A percentile compares a stretch with the other conserved stretches of the same genome.
These are phyloP conservation scores for Nyssa sinensis DNA, from an alignment of 148 eudicot species.

Conservation along the genomic window DNA sequence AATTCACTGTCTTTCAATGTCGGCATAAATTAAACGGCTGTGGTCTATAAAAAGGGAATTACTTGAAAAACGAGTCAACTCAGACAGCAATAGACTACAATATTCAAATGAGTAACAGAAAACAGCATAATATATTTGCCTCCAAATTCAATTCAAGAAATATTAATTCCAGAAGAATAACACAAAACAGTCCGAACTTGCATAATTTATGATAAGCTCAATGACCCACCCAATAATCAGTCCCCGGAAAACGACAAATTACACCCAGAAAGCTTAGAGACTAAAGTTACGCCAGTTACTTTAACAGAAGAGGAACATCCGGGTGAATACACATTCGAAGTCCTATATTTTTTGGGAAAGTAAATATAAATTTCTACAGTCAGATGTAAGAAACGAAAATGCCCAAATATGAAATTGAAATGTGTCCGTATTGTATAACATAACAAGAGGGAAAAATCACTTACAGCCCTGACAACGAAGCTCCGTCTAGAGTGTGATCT, in stretches of 20 bases:
- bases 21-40: no score
- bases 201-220: not conserved
- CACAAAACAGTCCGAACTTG: not conserved
- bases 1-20: no score
- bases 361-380: no score
- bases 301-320: no score
- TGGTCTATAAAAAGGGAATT: no score
- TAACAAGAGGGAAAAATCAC: slow-evolving; percentile 16
- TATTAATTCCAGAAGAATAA: not conserved
- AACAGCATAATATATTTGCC: not conserved
- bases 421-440: not conserved
- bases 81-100: not conserved
- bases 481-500: slow-evolving; percentile 31
- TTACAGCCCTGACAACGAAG: slow-evolving; percentile 59
- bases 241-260: not conserved
- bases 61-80: no score
- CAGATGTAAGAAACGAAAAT: no score
- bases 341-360: no score
- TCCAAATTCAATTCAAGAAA: not conserved
- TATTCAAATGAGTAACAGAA: not conserved
- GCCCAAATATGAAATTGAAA: not conserved
- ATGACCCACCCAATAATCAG: not conserved
- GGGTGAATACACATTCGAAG: not conserved
- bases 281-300: not conserved
- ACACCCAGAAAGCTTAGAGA: not conserved